Evolutionary conservation across 1,284 basidiomycete species (phyloP).

Genomic region (Malassezia sympodialis): DNA sequence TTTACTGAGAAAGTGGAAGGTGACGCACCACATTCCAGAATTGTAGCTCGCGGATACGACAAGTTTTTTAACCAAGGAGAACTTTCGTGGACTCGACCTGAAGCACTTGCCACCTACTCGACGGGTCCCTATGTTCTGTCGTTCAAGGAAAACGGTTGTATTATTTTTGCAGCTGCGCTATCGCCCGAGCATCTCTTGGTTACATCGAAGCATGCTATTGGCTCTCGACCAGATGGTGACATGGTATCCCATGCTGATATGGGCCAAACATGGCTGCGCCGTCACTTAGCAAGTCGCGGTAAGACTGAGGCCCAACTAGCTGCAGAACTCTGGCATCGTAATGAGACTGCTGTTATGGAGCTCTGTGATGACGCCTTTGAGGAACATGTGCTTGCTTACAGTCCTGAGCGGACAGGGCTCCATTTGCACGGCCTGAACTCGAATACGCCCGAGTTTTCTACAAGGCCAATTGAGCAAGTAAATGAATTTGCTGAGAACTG

Average conservation of each 20-base stretch:
- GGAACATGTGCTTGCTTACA: constrained; percentile 84
- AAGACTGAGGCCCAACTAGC: constrained; percentile 69
- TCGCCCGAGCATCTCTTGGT: constrained; percentile 66
- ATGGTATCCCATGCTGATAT: constrained; percentile 59
- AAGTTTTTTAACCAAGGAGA: constrained; percentile 99
- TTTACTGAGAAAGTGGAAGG: constrained; percentile 36
- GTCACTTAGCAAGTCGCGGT: constrained; percentile 59
- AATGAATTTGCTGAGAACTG: constrained; percentile 68
- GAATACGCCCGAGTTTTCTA: constrained; percentile 63
- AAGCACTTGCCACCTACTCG: constrained; percentile 54
- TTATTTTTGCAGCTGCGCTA: constrained; percentile 87
- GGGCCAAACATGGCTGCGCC: constrained; percentile 71
- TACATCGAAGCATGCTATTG: constrained; percentile 68
- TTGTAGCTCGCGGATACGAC: constrained; percentile 87
- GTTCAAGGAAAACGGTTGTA: constrained; percentile 93
- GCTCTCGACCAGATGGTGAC: constrained; percentile 15
- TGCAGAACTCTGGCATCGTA: constrained; percentile 63
- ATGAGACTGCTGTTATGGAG: constrained; percentile 70
- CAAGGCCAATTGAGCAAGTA: constrained; percentile 56
- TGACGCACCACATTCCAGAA: constrained; percentile 53
- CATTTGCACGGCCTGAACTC: constrained; percentile 77
- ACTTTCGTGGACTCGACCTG: constrained; percentile 71
- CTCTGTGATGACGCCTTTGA: constrained; percentile 96
- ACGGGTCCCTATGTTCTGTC: constrained; percentile 74
- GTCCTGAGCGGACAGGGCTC: constrained; percentile 72